These are phyloP conservation scores for Paraurostyla sp. DNA, from an alignment of 73 alveolate species.

Conservation along the genomic window DNA sequence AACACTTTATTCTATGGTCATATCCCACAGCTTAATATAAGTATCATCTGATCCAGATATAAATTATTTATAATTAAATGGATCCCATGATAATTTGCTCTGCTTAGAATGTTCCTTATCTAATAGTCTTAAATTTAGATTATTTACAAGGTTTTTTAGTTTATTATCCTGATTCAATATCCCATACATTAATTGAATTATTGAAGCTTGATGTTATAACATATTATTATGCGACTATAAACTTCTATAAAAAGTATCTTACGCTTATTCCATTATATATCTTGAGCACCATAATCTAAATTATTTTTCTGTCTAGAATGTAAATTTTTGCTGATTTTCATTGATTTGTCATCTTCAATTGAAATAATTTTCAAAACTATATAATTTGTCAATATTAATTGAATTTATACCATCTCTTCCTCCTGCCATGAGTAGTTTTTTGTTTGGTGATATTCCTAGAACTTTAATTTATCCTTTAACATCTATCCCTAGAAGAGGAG, in stretches of 20 bases:
- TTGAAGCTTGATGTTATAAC: conserved; percentile 7
- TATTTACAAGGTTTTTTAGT: not conserved
- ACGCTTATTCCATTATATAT: conserved; percentile 36
- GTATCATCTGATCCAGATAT: conserved; percentile 52
- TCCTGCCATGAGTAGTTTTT: conserved; percentile 14
- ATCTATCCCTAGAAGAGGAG: too few species aligned
- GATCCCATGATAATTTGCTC: conserved; percentile 47
- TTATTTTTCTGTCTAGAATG: conserved; percentile 9
- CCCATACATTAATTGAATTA: conserved; percentile 22
- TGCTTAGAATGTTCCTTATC: conserved; percentile 13
- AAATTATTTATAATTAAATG: conserved; percentile 2
- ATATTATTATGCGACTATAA: not conserved
- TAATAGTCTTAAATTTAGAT: not conserved
- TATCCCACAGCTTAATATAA: conserved; percentile 41
- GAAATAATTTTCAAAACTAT: conserved; percentile 7
- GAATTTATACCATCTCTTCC: conserved; percentile 30
- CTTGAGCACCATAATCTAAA: conserved; percentile 23
- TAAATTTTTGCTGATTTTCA: conserved; percentile 15
- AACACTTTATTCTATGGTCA: not conserved
- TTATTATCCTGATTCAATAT: not conserved
- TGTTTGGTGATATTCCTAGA: not conserved
- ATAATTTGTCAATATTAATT: not conserved
- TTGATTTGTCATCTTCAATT: not conserved
- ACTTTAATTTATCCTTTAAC: not conserved
- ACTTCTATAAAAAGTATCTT: not conserved